phyloP scores from a whole-genome alignment of 2,329 filamentous ascomycete species.

The Verticillium tricorpus region DNA sequence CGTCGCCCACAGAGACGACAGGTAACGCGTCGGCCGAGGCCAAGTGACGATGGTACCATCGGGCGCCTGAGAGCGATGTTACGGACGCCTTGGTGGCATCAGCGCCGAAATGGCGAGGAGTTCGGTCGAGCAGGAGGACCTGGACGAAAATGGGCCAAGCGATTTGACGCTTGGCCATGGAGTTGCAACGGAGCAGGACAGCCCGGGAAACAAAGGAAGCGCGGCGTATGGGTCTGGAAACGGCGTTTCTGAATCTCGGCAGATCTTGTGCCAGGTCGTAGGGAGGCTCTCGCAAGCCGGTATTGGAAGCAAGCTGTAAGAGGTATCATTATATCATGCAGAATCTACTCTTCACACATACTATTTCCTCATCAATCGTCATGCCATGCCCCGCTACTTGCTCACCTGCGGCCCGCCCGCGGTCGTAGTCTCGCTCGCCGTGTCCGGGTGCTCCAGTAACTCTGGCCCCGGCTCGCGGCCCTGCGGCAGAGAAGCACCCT shows the following conservation, averaged over 20 bases:
- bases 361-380: background rate
- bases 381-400: constrained; percentile 1
- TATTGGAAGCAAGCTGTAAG: background rate
- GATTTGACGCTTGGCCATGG: background rate
- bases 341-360: background rate
- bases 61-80: background rate
- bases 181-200: background rate
- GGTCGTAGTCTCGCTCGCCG: constrained; percentile 7
- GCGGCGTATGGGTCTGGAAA: background rate
- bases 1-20: background rate
- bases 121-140: too few relatives aligned
- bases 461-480: constrained; percentile 4
- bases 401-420: background rate
- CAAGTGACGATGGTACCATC: background rate
- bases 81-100: background rate
- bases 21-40: background rate
- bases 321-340: background rate
- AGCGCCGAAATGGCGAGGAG: too few relatives aligned
- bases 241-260: background rate
- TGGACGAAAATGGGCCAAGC: background rate
- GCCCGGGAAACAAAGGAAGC: background rate
- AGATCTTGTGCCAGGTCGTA: background rate
- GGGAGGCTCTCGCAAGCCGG: background rate
- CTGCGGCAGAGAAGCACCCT: constrained; percentile 3
- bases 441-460: constrained; percentile 6